A percentile compares a stretch with the other conserved stretches of the same genome.
Evolutionary conservation across 2,329 filamentous ascomycete species (phyloP).

Genomic region (Colletotrichum tanaceti): DNA sequence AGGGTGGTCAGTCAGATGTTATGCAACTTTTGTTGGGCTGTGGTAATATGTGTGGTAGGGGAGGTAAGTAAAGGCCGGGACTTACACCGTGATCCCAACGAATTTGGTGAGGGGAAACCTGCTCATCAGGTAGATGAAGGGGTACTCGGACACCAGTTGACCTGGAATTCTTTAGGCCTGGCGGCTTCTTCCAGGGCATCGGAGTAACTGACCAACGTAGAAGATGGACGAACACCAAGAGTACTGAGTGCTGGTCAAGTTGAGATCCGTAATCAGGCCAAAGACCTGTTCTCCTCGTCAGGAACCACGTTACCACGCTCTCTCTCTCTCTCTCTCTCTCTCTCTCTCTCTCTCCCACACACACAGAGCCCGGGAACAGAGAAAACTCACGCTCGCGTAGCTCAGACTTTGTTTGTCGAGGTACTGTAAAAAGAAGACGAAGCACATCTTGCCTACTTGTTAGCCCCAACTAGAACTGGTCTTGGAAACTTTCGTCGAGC

Average conservation of each 20-base stretch:
- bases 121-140: constrained; percentile 64
- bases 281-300: constrained; percentile 48
- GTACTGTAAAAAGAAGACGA: constrained; percentile 57
- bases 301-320: too few species aligned
- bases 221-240: constrained; percentile 59
- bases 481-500: too few species aligned
- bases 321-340: too few species aligned
- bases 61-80: background rate
- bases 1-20: background rate
- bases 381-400: constrained; percentile 52
- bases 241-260: constrained; percentile 58
- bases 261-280: constrained; percentile 59
- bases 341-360: too few species aligned
- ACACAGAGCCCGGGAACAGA: too few species aligned
- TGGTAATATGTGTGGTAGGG: background rate
- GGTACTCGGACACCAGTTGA: constrained; percentile 60
- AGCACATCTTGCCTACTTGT: constrained; percentile 50
- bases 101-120: constrained; percentile 61
- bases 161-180: constrained; percentile 36
- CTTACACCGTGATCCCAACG: constrained; percentile 60
- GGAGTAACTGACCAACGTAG: constrained; percentile 48
- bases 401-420: constrained; percentile 62
- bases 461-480: too few species aligned
- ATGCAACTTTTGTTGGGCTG: too few species aligned
- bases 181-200: rapidly evolving